Conservation (phyloP, 2,329 filamentous ascomycete genomes). For the Colletotrichum gigasporum region DNA sequence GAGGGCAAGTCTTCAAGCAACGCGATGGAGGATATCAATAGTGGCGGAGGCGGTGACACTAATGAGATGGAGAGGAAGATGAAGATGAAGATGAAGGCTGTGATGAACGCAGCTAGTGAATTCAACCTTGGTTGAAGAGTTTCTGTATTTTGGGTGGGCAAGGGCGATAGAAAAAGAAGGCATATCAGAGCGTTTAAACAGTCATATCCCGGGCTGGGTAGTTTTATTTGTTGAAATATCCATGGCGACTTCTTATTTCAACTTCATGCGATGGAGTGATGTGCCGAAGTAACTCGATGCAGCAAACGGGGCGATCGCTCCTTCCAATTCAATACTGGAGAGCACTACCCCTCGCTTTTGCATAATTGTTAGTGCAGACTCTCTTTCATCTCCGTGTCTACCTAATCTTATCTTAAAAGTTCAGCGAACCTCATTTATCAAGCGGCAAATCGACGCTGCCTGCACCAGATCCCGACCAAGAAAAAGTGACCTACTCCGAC, state of each 20-base stretch:
- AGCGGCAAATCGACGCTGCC: neutral
- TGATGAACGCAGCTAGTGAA: conserved; percentile 67
- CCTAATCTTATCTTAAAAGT: neutral
- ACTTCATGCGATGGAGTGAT: no score
- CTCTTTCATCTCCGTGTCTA: neutral
- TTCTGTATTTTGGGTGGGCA: neutral
- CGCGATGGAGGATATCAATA: conserved; percentile 39
- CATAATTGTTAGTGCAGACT: conserved; percentile 16
- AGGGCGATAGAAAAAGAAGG: conserved; percentile 27
- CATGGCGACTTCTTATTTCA: neutral
- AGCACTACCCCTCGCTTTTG: no score
- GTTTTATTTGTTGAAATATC: neutral
- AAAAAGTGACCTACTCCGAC: neutral
- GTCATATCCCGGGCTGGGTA: conserved; percentile 22
- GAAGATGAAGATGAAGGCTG: conserved; percentile 69
- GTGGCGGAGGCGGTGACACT: conserved; percentile 41
- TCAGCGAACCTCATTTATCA: neutral
- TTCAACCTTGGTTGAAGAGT: conserved; percentile 71
- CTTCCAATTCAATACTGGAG: neutral
- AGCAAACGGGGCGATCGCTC: neutral
- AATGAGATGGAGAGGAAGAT: conserved; percentile 69
- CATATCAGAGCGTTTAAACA: conserved; percentile 22
- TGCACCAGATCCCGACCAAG: no score
- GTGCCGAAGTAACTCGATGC: no score
- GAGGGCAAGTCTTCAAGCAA: conserved; percentile 33